Evolutionary conservation across 2,329 filamentous ascomycete species (phyloP).

Genomic region (Amauroascus niger): DNA sequence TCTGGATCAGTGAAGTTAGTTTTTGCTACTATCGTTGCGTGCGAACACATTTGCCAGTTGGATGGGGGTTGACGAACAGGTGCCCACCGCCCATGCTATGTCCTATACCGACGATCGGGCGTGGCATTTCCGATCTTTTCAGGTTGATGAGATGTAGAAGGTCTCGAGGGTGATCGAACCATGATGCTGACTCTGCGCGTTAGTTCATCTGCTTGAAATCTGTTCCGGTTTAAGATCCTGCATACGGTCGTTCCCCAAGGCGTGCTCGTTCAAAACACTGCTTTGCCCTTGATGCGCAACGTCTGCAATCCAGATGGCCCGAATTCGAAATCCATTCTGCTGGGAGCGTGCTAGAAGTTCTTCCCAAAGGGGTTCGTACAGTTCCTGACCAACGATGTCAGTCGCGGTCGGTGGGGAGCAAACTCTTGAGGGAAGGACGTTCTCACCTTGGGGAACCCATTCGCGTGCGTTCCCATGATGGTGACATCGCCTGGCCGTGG

Average conservation of each 20-base stretch:
- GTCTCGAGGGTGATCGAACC: constrained; percentile 78
- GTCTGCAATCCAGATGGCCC: constrained; percentile 83
- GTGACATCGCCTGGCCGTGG: constrained; percentile 70
- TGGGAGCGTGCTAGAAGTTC: constrained; percentile 57
- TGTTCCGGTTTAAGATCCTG: neutral
- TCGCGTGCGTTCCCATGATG: constrained; percentile 77
- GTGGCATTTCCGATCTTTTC: constrained; percentile 68
- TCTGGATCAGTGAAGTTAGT: constrained; percentile 20
- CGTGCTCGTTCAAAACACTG: constrained; percentile 63
- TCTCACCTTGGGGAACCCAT: constrained; percentile 77
- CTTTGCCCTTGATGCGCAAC: constrained; percentile 76
- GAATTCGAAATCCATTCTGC: constrained; percentile 56
- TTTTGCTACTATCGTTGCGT: neutral
- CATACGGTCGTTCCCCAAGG: constrained; percentile 75
- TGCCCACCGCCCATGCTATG: constrained; percentile 80
- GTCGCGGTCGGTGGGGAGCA: neutral
- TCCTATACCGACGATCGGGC: constrained; percentile 72
- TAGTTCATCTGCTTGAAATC: constrained; percentile 11
- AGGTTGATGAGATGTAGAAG: constrained; percentile 75
- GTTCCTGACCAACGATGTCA: constrained; percentile 49
- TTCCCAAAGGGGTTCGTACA: constrained; percentile 88
- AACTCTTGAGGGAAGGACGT: neutral
- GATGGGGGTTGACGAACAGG: constrained; percentile 38
- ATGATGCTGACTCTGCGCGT: constrained; percentile 52
- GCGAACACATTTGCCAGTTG: neutral